phyloP scores from a whole-genome alignment of 2,329 filamentous ascomycete species.

The Pseudogymnoascus sp. region DNA sequence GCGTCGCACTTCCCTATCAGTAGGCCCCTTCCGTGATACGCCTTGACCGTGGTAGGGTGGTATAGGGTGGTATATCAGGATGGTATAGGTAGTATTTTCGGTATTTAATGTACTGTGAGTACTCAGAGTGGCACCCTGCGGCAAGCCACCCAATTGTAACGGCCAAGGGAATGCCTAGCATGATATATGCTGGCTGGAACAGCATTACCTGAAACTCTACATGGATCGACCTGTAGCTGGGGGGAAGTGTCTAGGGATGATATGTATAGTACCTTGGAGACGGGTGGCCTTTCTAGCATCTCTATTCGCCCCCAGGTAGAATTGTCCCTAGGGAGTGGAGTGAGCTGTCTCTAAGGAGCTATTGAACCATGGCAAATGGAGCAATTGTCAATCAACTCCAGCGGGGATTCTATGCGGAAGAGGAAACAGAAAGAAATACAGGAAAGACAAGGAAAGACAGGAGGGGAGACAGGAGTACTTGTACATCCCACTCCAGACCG shows the following conservation, averaged over 20 bases:
- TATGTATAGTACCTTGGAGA: conserved; percentile 21
- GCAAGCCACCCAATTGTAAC: conserved; percentile 7
- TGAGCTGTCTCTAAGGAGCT: not conserved
- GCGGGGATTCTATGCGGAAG: not conserved
- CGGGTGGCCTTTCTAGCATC: conserved; percentile 9
- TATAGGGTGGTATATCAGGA: not conserved
- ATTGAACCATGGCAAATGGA: not conserved
- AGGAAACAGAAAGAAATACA: not conserved
- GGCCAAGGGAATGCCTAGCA: conserved; percentile 8
- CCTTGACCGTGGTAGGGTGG: not conserved
- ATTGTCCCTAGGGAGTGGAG: not conserved
- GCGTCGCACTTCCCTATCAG: conserved; percentile 5
- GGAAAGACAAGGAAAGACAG: not conserved
- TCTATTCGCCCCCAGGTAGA: not conserved
- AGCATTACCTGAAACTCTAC: conserved; percentile 8
- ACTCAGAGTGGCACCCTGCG: conserved; percentile 7
- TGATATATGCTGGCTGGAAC: conserved; percentile 6
- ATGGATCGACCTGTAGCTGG: conserved; percentile 20
- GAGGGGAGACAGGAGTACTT: not conserved
- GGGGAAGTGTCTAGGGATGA: conserved; percentile 17
- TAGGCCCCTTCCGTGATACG: not conserved
- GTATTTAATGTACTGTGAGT: not conserved
- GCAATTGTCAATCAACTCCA: not conserved
- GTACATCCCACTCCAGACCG: not conserved
- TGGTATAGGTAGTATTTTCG: not conserved